These are phyloP conservation scores for Colletotrichum sp. DNA, from an alignment of 2,329 filamentous ascomycete species.

Conservation along the genomic window DNA sequence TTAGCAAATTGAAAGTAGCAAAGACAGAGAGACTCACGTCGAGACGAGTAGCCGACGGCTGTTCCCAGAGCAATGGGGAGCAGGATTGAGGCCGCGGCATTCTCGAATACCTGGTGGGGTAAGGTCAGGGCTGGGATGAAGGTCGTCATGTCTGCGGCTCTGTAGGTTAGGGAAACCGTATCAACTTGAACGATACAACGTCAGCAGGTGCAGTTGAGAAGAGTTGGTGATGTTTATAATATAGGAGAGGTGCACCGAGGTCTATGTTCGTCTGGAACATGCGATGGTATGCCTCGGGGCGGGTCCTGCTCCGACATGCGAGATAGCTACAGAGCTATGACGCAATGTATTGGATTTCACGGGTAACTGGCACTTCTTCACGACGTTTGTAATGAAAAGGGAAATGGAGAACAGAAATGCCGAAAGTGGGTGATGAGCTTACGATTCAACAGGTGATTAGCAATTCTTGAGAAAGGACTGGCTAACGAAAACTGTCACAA, in stretches of 20 bases:
- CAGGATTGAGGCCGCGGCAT: conserved; percentile 74
- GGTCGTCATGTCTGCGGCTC: conserved; percentile 68
- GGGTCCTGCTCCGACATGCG: conserved; percentile 17
- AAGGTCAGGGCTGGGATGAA: conserved; percentile 80
- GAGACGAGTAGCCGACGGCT: conserved; percentile 71
- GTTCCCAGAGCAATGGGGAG: conserved; percentile 76
- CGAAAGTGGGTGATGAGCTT: not conserved
- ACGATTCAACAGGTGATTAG: not conserved
- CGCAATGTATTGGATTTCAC: conserved; percentile 5
- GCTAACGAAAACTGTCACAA: not conserved
- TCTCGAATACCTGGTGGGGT: conserved; percentile 72
- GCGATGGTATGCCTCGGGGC: conserved; percentile 15
- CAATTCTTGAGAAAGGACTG: not conserved
- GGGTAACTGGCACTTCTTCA: not conserved
- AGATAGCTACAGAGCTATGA: conserved; percentile 15
- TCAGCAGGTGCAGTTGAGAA: not conserved
- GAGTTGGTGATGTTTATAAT: not conserved
- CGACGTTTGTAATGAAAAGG: not conserved
- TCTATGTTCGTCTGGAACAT: conserved; percentile 4
- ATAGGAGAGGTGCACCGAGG: not conserved
- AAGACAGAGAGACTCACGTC: conserved; percentile 54
- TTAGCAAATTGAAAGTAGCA: not conserved
- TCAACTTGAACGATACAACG: not conserved
- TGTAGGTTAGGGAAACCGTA: not conserved
- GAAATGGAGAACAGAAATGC: not conserved